These are phyloP conservation scores for Calonectria hongkongensis DNA, from an alignment of 2,329 filamentous ascomycete genomes.

Conservation along the genomic window DNA sequence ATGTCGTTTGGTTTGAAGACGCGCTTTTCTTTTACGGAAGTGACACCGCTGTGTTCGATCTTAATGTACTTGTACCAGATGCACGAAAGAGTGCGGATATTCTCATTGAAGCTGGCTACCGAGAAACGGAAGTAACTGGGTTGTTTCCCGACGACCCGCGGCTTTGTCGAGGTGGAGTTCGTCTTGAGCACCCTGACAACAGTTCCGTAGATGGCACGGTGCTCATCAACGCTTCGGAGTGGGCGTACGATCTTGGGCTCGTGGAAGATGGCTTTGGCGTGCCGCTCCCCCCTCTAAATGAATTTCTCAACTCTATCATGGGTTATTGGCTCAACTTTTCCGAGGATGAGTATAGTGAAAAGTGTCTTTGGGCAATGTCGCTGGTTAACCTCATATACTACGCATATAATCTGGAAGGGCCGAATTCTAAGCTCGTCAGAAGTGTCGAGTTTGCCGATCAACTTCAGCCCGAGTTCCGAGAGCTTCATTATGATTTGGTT, in stretches of 20 bases:
- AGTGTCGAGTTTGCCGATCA: not conserved
- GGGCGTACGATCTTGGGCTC: not conserved
- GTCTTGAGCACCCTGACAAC: not conserved
- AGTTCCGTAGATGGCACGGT: not conserved
- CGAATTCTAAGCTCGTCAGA: not conserved
- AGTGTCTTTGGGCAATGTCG: not conserved
- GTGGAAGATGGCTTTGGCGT: not conserved
- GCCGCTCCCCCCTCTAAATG: not conserved
- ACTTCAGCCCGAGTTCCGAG: not conserved
- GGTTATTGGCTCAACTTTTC: not conserved
- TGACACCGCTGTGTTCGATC: not conserved
- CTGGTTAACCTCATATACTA: constrained; percentile 1
- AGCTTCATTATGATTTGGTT: not conserved
- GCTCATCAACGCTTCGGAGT: not conserved
- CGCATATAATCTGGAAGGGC: not conserved
- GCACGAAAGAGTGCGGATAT: not conserved
- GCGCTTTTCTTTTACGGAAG: not conserved
- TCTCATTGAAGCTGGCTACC: not conserved
- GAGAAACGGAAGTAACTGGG: not conserved
- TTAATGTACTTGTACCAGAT: not conserved
- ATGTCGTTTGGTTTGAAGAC: not conserved
- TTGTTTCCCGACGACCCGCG: not conserved
- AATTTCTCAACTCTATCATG: not conserved
- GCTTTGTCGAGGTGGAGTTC: not conserved
- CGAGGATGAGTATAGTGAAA: not conserved